A percentile compares a stretch with the other conserved stretches of the same genome.
phyloP scores from a whole-genome alignment of 2,329 filamentous ascomycete species.

The Stemphylium vesicarium region DNA sequence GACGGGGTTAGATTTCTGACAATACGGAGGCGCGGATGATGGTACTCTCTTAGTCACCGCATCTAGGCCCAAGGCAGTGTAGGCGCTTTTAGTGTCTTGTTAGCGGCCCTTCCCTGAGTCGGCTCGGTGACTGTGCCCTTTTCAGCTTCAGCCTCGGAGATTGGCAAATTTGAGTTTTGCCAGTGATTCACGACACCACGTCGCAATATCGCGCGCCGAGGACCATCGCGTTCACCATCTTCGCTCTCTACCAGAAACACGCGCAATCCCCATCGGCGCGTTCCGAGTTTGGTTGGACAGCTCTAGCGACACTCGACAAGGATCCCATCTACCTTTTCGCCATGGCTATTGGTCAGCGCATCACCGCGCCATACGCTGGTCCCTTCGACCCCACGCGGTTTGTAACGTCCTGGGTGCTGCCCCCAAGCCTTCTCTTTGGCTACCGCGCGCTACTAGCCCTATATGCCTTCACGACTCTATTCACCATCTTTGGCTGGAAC shows the following conservation, averaged over 20 bases:
- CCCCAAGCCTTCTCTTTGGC: conserved; percentile 66
- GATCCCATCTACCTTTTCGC: conserved; percentile 10
- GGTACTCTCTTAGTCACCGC: not conserved
- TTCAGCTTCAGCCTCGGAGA: conserved; percentile 22
- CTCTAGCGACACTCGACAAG: not conserved
- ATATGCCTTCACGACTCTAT: conserved; percentile 73
- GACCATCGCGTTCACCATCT: not conserved
- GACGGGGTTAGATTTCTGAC: conserved; percentile 4
- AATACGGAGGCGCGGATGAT: conserved; percentile 7
- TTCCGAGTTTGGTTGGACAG: conserved; percentile 1
- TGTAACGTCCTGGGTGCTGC: conserved; percentile 81
- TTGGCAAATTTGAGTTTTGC: conserved; percentile 11
- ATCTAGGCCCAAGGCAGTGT: not conserved
- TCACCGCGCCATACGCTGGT: conserved; percentile 34
- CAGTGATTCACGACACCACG: conserved; percentile 11
- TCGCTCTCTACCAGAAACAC: not conserved
- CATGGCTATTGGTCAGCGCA: conserved; percentile 37
- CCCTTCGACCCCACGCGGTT: conserved; percentile 63
- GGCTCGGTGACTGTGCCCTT: conserved; percentile 5
- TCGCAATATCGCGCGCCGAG: conserved; percentile 11
- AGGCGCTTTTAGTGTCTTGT: conserved; percentile 1
- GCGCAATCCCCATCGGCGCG: not conserved
- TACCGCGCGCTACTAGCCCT: conserved; percentile 60
- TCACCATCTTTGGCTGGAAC: conserved; percentile 72
- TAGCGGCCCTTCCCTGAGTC: not conserved